These are phyloP conservation scores for Geotrichum reessii DNA, from an alignment of 1,139 yeast species.

Conservation along the genomic window DNA sequence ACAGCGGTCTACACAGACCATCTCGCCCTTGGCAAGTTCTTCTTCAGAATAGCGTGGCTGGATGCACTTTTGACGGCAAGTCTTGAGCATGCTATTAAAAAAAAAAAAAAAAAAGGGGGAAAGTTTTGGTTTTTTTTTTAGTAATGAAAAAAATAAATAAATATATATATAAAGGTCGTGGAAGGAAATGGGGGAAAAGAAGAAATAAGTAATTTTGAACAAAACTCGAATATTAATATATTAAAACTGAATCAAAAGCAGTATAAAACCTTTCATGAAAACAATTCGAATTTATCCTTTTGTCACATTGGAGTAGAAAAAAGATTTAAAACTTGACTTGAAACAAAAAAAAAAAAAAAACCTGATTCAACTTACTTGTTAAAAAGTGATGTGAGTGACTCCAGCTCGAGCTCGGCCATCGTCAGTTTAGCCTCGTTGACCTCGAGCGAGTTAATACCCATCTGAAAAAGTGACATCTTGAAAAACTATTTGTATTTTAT, in stretches of 20 bases:
- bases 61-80: conserved; percentile 67
- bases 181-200: background rate
- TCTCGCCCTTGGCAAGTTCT: conserved; percentile 74
- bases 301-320: background rate
- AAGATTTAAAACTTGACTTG: background rate
- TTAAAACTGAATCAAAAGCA: background rate
- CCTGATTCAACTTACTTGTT: conserved; percentile 39
- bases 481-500: too few species aligned
- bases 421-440: conserved; percentile 64
- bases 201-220: too few species aligned
- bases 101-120: background rate
- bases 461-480: conserved; percentile 30
- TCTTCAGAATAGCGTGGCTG: conserved; percentile 71
- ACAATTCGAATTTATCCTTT: too few species aligned
- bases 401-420: conserved; percentile 70
- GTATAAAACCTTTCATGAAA: background rate
- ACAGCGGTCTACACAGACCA: conserved; percentile 70
- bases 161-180: conserved; percentile 2
- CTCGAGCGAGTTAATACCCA: conserved; percentile 36
- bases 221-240: too few species aligned
- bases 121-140: too few species aligned
- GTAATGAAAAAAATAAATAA: conserved; percentile 4
- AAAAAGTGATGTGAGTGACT: conserved; percentile 65
- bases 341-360: background rate
- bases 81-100: conserved; percentile 43